Percentiles rank a stretch among this genome's conserved stretches.
These are phyloP conservation scores for Psophocarpus tetragonolobus DNA, from an alignment of 306 rosid genomes.

Conservation along the genomic window DNA sequence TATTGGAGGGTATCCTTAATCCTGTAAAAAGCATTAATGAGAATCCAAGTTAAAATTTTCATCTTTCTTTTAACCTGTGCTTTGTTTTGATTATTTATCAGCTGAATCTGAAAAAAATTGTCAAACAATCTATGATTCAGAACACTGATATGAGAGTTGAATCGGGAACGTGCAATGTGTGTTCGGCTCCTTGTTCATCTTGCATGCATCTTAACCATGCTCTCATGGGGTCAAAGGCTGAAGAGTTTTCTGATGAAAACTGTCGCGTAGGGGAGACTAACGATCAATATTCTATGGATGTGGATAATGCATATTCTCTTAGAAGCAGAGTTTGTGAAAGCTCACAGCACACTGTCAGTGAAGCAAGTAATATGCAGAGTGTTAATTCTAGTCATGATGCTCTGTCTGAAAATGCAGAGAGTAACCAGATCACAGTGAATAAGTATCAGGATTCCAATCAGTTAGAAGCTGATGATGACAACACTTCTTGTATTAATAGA, in stretches of 20 bases:
- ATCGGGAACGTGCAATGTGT: conserved; percentile 79
- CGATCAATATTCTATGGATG: conserved; percentile 56
- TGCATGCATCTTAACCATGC: conserved; percentile 65
- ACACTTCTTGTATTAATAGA: conserved; percentile 64
- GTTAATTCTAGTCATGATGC: conserved; percentile 63
- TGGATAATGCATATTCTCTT: conserved; percentile 50
- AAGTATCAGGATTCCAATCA: conserved; percentile 46
- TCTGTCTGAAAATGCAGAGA: conserved; percentile 70
- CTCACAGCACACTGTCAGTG: conserved; percentile 57
- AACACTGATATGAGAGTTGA: conserved; percentile 60
- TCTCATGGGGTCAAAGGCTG: conserved; percentile 58
- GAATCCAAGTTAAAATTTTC: conserved; percentile 2
- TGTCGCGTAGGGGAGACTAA: conserved; percentile 51
- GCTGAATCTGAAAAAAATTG: conserved; percentile 44
- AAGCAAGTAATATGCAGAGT: conserved; percentile 55
- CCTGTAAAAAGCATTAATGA: neutral
- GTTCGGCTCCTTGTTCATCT: conserved; percentile 83
- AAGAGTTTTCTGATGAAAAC: conserved; percentile 70
- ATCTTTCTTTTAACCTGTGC: conserved; percentile 26
- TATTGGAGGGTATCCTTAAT: conserved; percentile 7
- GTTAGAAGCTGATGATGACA: conserved; percentile 62
- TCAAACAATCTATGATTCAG: conserved; percentile 46
- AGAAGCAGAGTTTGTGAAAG: conserved; percentile 59
- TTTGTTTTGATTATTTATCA: conserved; percentile 49
- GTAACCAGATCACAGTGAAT: conserved; percentile 43